Base-by-base conservation (phyloP, 495 filamentous ascomycete species). In the Aspergillus nanangensis region DNA sequence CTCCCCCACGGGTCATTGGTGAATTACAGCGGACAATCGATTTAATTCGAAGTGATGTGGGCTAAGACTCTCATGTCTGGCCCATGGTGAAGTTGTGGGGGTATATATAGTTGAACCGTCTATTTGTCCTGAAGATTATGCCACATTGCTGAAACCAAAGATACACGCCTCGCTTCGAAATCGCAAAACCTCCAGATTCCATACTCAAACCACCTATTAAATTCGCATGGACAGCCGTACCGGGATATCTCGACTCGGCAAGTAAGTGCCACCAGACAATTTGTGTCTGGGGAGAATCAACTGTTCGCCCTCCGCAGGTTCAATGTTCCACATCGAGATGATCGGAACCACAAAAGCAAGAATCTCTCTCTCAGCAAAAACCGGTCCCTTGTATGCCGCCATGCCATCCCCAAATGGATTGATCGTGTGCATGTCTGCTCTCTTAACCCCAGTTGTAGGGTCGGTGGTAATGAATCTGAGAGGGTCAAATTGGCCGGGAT, bases 301-400 rank as follows among this genome's bases (percentile, higher is more conserved):
- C 3, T 41, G 49, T n/a, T 47, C 40, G 8, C 45, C 61, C 38
- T 61, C 52, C 2, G 59, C 50, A 5, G 77, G 62, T 29, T 75
- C 63, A 44, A 81, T 62, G 24, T 82, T 71, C 66, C 79, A 81
- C 49, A 71, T 58, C 8, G 68, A 57, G 7, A 81, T 49, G 17
- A 83, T 61, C 3, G 73, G 57, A 19, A 72, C 75, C 2, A 71
- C 55, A 5, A 74, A 64, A n/a, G 65, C 48, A 21, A 82, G 44
- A 11, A 79, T 71, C 46, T 76, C 61, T 38, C 63, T 57, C 55
- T 80, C 75, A 0, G 71, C 72, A 43, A 79, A 75, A 23, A 57
- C 48, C 18, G 72, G 70, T 20, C 76, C 67, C 15, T 78, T 74
- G 32, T 74, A 74, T 1, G 69, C 61, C 13, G 63, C 55, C 18